These are phyloP conservation scores for Trichoderma parareesei DNA, from an alignment of 495 filamentous ascomycete genomes.

Conservation along the genomic window DNA sequence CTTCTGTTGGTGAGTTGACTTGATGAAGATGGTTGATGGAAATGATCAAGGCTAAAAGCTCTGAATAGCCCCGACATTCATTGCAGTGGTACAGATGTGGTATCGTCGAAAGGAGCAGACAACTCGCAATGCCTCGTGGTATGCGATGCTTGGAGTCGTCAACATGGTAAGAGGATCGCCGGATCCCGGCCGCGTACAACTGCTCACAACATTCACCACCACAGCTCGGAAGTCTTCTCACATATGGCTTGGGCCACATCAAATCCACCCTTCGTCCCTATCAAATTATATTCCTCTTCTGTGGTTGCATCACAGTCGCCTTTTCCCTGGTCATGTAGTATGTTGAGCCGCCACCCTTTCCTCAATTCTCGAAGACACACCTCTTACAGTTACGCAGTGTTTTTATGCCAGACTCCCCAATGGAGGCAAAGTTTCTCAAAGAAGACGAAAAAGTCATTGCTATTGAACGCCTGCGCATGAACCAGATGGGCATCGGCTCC, in stretches of 20 bases:
- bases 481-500: slow-evolving; percentile 52
- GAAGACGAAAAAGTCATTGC: slow-evolving; percentile 43
- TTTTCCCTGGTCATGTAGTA: slow-evolving; percentile 39
- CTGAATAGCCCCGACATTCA: slow-evolving; percentile 43
- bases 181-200: background rate
- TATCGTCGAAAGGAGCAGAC: slow-evolving; percentile 53
- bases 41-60: background rate
- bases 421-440: slow-evolving; percentile 47
- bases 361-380: background rate
- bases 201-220: no score
- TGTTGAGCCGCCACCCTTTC: background rate
- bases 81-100: slow-evolving; percentile 58
- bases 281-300: slow-evolving; percentile 51
- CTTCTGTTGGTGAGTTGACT: slow-evolving; percentile 16
- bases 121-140: slow-evolving; percentile 49
- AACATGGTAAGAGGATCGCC: slow-evolving; percentile 35
- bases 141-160: slow-evolving; percentile 50
- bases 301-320: slow-evolving; percentile 44
- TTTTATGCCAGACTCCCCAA: slow-evolving; percentile 49
- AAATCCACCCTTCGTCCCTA: slow-evolving; percentile 41
- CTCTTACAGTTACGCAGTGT: background rate
- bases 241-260: slow-evolving; percentile 49
- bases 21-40: background rate
- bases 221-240: slow-evolving; percentile 22
- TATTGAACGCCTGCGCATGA: slow-evolving; percentile 46